Evolutionary conservation across 306 rosid species (phyloP).

Genomic region (Rubus parviflorus): DNA sequence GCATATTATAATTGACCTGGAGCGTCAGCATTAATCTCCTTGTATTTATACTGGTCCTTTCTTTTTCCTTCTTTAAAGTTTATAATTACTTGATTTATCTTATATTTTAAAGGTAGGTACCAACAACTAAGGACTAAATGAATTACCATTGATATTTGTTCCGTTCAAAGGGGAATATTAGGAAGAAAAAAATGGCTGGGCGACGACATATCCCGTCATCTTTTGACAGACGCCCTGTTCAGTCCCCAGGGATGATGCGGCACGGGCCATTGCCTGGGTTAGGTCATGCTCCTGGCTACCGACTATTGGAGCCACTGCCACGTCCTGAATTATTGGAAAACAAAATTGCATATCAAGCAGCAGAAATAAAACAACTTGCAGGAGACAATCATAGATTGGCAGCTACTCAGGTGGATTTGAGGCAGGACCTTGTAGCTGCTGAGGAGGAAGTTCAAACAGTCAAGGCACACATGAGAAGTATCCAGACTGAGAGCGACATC

Average conservation of each 20-base stretch:
- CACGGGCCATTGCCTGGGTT: constrained; percentile 54
- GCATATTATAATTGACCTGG: background rate
- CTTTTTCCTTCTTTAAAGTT: background rate
- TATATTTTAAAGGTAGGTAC: constrained; percentile 11
- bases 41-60: background rate
- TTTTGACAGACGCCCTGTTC: constrained; percentile 38
- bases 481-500: constrained; percentile 80
- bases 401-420: constrained; percentile 52
- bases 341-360: constrained; percentile 65
- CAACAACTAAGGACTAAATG: constrained; percentile 16
- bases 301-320: constrained; percentile 32
- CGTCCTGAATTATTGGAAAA: constrained; percentile 56
- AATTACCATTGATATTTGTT: constrained; percentile 24
- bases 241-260: constrained; percentile 54
- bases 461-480: constrained; percentile 73
- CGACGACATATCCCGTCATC: constrained; percentile 43
- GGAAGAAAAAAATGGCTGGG: constrained; percentile 33
- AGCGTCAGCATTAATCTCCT: background rate
- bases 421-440: constrained; percentile 61
- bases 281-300: constrained; percentile 39
- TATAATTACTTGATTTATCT: background rate
- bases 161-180: constrained; percentile 13
- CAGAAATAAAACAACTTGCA: constrained; percentile 59
- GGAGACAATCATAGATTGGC: constrained; percentile 74
- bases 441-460: constrained; percentile 62